These are phyloP conservation scores for Silybum marianum DNA, from an alignment of 129 eudicot species.

Conservation along the genomic window DNA sequence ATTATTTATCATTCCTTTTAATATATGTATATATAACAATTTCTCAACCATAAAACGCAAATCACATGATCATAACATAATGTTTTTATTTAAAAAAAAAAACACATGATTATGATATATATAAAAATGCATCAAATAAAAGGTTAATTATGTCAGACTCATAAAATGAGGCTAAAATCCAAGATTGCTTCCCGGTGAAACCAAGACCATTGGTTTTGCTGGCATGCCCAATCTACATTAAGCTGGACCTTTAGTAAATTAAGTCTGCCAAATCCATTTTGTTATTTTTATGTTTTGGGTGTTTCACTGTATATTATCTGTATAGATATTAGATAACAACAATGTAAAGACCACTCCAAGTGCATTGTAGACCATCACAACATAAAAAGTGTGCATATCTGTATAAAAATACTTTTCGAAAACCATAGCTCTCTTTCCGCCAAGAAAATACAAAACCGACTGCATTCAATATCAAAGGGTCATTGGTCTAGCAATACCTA, in stretches of 20 bases:
- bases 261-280: not conserved
- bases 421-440: not conserved
- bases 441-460: not conserved
- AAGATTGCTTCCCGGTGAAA: not conserved
- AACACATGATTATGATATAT: not conserved
- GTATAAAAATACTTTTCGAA: not conserved
- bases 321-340: not conserved
- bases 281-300: not conserved
- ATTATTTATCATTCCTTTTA: not conserved
- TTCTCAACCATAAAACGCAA: not conserved
- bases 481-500: not conserved
- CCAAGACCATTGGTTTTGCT: not conserved
- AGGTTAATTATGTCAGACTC: not conserved
- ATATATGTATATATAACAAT: not conserved
- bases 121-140: not conserved
- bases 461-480: not conserved
- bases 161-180: not conserved
- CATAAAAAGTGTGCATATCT: not conserved
- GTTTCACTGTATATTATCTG: not conserved
- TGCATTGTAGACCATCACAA: not conserved
- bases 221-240: not conserved
- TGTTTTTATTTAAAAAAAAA: no score
- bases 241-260: not conserved
- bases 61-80: not conserved
- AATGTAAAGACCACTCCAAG: not conserved